phyloP scores from a whole-genome alignment of 2,329 filamentous ascomycete species.

The Pseudogymnoascus sp. region DNA sequence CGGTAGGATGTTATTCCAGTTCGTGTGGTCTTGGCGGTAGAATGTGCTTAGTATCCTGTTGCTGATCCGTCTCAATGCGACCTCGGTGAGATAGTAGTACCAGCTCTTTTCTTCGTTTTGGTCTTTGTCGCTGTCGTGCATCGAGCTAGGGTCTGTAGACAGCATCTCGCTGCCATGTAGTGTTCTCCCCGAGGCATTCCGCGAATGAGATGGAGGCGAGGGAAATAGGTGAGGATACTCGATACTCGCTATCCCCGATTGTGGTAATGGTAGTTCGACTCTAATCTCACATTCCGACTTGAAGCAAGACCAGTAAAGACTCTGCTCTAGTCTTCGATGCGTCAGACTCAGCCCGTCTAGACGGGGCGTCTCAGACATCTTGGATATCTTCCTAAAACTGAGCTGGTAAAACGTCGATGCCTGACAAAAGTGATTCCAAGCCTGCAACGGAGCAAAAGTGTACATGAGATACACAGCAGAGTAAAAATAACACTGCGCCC shows the following conservation, averaged over 20 bases:
- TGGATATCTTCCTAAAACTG: conserved; percentile 19
- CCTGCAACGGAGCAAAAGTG: conserved; percentile 30
- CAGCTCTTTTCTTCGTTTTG: conserved; percentile 30
- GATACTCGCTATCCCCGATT: conserved; percentile 29
- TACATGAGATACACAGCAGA: conserved; percentile 35
- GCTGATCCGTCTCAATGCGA: conserved; percentile 33
- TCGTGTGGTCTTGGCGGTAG: conserved; percentile 17
- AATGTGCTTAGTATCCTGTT: conserved; percentile 33
- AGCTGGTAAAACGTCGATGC: conserved; percentile 29
- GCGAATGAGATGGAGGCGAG: conserved; percentile 18
- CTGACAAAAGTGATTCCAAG: conserved; percentile 32
- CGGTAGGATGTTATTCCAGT: conserved; percentile 22
- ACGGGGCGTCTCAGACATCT: conserved; percentile 11
- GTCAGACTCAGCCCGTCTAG: conserved; percentile 3
- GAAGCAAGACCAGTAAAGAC: conserved; percentile 36
- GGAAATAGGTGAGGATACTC: conserved; percentile 30
- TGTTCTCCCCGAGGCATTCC: not conserved
- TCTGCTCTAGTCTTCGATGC: conserved; percentile 30
- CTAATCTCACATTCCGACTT: conserved; percentile 36
- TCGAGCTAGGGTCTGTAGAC: not conserved
- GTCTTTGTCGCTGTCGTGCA: not conserved
- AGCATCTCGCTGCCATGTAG: not conserved
- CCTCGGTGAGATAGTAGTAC: conserved; percentile 38
- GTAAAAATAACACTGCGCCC: conserved; percentile 32
- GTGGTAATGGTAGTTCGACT: conserved; percentile 31